Percentiles rank a stretch among this genome's conserved stretches.
These are phyloP conservation scores for Oryza meridionalis DNA, from an alignment of 176 grass and related monocot genomes.

Conservation along the genomic window DNA sequence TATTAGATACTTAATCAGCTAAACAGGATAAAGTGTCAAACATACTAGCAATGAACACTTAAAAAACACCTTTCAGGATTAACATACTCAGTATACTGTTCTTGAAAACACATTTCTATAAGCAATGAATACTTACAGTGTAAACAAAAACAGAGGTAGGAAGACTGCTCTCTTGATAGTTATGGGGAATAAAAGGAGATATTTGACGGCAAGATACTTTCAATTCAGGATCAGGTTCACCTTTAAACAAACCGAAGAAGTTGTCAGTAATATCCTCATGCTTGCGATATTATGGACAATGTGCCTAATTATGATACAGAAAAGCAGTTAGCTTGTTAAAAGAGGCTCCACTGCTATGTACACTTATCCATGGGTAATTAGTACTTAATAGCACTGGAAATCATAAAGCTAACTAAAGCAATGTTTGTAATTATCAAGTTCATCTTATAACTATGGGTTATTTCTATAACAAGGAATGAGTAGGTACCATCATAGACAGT, in stretches of 20 bases:
- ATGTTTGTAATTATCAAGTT: slow-evolving; percentile 20
- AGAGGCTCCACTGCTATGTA: not conserved
- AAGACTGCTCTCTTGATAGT: slow-evolving; percentile 95
- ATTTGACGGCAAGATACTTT: slow-evolving; percentile 98
- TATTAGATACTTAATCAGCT: slow-evolving; percentile 15
- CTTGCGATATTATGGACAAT: not conserved
- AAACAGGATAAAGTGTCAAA: not conserved
- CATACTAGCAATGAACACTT: not conserved
- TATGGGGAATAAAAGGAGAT: slow-evolving; percentile 97
- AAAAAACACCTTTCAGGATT: not conserved
- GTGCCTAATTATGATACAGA: not conserved
- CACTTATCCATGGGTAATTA: slow-evolving; percentile 5
- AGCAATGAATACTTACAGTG: slow-evolving; percentile 64
- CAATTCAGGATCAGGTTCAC: slow-evolving; percentile 94
- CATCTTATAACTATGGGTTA: not conserved
- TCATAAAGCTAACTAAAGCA: slow-evolving; percentile 11
- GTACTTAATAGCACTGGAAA: not conserved
- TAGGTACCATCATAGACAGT: slow-evolving; percentile 96
- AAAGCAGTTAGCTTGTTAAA: slow-evolving; percentile 15
- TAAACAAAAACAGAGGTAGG: slow-evolving; percentile 94
- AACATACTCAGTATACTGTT: not conserved
- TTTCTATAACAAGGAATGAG: slow-evolving; percentile 6
- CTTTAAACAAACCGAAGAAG: slow-evolving; percentile 49
- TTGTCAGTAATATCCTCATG: slow-evolving; percentile 33
- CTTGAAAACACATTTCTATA: not conserved